These are phyloP conservation scores for Colletotrichum musicola DNA, from an alignment of 2,329 filamentous ascomycete species.

Conservation along the genomic window DNA sequence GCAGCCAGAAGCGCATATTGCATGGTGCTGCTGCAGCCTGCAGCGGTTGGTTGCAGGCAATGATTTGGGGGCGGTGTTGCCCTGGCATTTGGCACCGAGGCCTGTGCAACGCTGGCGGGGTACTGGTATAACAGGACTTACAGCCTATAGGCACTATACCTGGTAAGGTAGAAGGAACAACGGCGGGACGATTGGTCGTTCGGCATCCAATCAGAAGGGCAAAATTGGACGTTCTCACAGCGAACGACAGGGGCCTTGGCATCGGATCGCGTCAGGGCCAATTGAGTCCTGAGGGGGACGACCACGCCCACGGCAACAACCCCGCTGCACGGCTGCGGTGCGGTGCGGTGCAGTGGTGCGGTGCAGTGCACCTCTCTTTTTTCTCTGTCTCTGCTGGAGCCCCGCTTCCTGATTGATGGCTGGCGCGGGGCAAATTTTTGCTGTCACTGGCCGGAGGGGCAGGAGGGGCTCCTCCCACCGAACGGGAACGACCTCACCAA, in stretches of 20 bases:
- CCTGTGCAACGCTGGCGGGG: no score
- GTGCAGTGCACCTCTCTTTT: background rate
- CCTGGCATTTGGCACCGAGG: background rate
- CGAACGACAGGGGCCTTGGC: no score
- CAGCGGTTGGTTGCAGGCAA: background rate
- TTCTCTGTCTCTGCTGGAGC: background rate
- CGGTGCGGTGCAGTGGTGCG: no score
- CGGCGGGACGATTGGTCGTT: no score
- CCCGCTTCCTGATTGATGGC: constrained; percentile 9
- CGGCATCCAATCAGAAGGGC: no score
- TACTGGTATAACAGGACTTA: no score
- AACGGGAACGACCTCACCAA: no score
- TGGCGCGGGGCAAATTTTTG: constrained; percentile 18
- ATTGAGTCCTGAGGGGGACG: no score
- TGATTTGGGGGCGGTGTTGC: background rate
- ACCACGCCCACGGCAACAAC: background rate
- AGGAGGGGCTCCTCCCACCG: background rate
- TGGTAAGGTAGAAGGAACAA: no score
- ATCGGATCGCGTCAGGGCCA: no score
- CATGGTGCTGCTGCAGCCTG: constrained; percentile 23
- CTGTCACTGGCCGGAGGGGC: background rate
- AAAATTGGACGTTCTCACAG: no score
- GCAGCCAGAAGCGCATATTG: constrained; percentile 1
- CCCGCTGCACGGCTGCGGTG: constrained; percentile 9
- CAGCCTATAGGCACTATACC: no score